A percentile compares a stretch with the other conserved stretches of the same genome.
Evolutionary conservation across 2,329 filamentous ascomycete species (phyloP).

Genomic region (Nemania serpens): DNA sequence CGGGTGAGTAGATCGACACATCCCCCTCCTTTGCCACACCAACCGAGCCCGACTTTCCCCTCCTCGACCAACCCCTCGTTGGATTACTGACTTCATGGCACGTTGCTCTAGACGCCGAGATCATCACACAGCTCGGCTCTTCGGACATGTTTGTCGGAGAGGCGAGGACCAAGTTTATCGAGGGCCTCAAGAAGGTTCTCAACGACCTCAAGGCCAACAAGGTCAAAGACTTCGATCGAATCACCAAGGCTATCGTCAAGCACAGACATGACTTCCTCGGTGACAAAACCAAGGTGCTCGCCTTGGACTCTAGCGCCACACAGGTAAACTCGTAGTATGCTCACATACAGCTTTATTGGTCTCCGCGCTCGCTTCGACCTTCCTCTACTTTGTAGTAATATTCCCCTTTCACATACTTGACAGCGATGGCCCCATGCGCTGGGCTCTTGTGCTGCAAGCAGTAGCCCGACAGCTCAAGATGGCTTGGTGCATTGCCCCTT

Average conservation of each 20-base stretch:
- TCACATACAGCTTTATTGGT: conserved; percentile 26
- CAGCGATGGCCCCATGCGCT: conserved; percentile 20
- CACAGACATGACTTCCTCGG: conserved; percentile 68
- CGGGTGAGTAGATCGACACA: conserved; percentile 65
- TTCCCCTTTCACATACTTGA: conserved; percentile 17
- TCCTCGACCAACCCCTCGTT: conserved; percentile 46
- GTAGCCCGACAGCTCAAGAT: conserved; percentile 20
- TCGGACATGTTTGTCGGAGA: conserved; percentile 66
- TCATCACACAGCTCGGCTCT: conserved; percentile 72
- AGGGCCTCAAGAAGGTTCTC: conserved; percentile 65
- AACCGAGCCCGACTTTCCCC: conserved; percentile 26
- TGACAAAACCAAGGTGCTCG: conserved; percentile 67
- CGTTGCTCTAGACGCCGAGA: conserved; percentile 66
- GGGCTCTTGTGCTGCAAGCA: conserved; percentile 18
- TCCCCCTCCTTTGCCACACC: neutral
- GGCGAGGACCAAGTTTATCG: conserved; percentile 64
- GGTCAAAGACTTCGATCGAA: conserved; percentile 67
- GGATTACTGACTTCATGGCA: conserved; percentile 54
- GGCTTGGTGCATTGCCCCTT: conserved; percentile 11
- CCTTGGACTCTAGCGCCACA: conserved; percentile 54
- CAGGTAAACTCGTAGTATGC: conserved; percentile 40
- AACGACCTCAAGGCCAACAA: conserved; percentile 62
- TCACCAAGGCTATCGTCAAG: conserved; percentile 69
- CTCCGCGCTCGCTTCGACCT: conserved; percentile 15
- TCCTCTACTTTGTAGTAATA: conserved; percentile 33